These are phyloP conservation scores for Plantago coronopus DNA, from an alignment of 305 asterid genomes.

Conservation along the genomic window DNA sequence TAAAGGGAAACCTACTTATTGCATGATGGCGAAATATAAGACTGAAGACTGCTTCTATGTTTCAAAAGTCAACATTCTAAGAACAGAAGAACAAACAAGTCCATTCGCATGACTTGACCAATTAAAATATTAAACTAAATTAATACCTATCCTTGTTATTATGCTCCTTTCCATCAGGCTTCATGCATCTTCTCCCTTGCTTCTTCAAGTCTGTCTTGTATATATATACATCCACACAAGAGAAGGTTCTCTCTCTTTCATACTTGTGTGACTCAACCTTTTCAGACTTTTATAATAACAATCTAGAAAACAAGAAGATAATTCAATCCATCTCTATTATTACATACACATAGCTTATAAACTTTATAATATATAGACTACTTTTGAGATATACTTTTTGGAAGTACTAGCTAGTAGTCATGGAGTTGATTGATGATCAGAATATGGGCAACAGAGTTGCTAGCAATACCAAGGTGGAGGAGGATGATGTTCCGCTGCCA, in stretches of 20 bases:
- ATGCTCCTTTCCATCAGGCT: background rate
- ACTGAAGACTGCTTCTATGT: constrained; percentile 21
- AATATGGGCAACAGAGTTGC: constrained; percentile 12
- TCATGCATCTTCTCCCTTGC: background rate
- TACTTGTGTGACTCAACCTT: too few relatives aligned
- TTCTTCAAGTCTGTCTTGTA: background rate
- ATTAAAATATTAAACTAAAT: background rate
- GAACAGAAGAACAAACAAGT: constrained; percentile 9
- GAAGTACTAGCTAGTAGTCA: background rate
- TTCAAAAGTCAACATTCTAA: background rate
- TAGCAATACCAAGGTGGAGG: constrained; percentile 12
- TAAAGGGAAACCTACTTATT: background rate
- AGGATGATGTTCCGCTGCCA: constrained; percentile 32
- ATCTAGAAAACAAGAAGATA: background rate
- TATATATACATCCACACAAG: constrained; percentile 3
- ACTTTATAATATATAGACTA: background rate
- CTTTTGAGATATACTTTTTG: background rate
- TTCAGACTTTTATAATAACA: background rate
- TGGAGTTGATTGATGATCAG: constrained; percentile 18
- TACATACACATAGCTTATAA: background rate
- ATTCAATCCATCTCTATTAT: background rate
- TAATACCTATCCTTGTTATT: too few relatives aligned
- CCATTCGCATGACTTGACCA: constrained; percentile 24
- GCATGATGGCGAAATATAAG: constrained; percentile 8
- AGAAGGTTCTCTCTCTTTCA: background rate